Base-by-base conservation (phyloP, 257 asterid species). In the Fraxinus anomala region DNA sequence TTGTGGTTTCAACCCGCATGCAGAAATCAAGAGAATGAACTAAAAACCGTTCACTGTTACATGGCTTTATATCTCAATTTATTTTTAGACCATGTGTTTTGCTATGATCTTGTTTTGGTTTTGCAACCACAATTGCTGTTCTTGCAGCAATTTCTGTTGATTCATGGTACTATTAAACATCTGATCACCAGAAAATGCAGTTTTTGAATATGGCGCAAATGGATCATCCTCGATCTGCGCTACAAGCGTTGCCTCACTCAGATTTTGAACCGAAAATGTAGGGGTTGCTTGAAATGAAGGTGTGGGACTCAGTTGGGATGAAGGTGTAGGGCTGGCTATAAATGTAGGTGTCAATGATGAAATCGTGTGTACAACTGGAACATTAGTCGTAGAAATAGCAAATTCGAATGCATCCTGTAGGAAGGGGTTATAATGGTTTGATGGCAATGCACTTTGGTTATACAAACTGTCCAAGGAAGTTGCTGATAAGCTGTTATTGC, bases 51-150 rank as follows among this genome's bases (percentile, higher is more conserved):
- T 56, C 13, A 17, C 28, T 13, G 7, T 56, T 17, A 56, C 28
- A 56, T 56, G 66, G 28, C 66, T n/a, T 56, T 56, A 17, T 51
- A 51, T 51, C 63, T 4, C 63, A 56, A 56, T 56, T 19, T 21
- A 21, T 56, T n/a, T 40, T 19, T 76, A 89, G 40, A 85, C 75
- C 76, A 40, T 73, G 76, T 87, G 86, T 84, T 91, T 92, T 31
- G 87, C 91, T 73, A 91, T 82, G 68, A 91, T 92, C 88, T 88
- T 92, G 83, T 87, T 88, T 78, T 92, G 96, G 80, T 92, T 84
- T 68, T 89, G 94, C 85, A 92, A 81, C 97, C 97, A 91, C 87
- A 87, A 16, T 17, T 89, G 82, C 71, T 89, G 94, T 72, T 92
- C 89, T 5, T 73, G 89, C 74, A 74, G 63, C 80, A 87, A 77